Evolutionary conservation across 1,284 basidiomycete genomes (phyloP), one percentile per base, ranked within the genome.

Genomic region (Trametes hirsuta): DNA sequence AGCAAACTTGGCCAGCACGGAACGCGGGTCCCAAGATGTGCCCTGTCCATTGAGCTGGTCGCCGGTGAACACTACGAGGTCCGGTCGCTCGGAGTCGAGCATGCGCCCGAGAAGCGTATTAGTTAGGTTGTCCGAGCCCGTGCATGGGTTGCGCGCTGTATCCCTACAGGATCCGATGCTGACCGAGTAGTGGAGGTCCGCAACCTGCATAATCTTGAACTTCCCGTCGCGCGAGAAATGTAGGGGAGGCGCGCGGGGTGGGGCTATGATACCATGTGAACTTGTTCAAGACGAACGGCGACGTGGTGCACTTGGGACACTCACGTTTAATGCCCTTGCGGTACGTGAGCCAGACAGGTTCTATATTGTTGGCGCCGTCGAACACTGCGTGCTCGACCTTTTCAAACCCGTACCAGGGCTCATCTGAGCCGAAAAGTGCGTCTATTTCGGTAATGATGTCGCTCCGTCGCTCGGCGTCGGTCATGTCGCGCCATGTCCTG

Each of bases 161-260:
- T 95, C 93, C 45, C 84, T 81, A 69, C 94, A 96, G 10, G 74
- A 65, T 1, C 92, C 93, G 46, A 81, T 78, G 3, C 85, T 85
- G 42, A 93, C 90, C 0, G 91, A 93, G 73, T 81, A 97, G 74
- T 97, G 95, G 30, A 97, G 78, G 74, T 97, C 95, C 2, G 95
- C 95, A 34, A 96, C 81, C 74, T 97, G 95, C 64, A 97, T 80
- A 64, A 97, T 88, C 74, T 89, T 95, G 83, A 94, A 94, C 35
- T 83, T 88, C 6, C 95, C 95, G 24, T 90, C 83, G 18, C 74
- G 78, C n/a, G 87, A 87, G 76, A 97, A 96, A 67, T 90, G 90
- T 0, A 94, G 83, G 0, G 88, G 87, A 4, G 84, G 84, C 0
- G 91, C 86, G 9, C 79, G 80, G 1, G 93, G 90, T 2, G 88